Evolutionary conservation across 192 early-diverging fungal species (phyloP), one percentile per base, ranked within the genome.

Genomic region (Podochytrium sp.): DNA sequence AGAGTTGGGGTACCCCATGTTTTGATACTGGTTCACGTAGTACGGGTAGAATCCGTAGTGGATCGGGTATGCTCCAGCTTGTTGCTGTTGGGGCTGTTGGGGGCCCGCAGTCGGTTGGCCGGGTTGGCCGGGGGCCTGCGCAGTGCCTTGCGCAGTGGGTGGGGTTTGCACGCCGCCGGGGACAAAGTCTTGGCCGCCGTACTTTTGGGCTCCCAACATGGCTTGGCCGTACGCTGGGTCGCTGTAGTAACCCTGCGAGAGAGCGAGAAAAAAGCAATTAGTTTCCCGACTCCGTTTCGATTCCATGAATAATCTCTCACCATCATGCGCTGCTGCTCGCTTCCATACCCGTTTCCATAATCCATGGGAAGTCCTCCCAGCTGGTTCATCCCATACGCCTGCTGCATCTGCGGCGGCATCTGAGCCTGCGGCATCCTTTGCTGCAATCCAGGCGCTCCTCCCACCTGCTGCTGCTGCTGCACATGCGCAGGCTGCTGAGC

Each of bases 1-100:
- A 1, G 91, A 91, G 76, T 90, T 89, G 69, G 92, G 92, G 79
- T 94, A 94, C 27, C 85, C 89, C 52, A 84, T 79, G 59, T 75
- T 77, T 34, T 83, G 85, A 34, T 86, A 90, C 68, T 87, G 89
- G 86, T 89, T 95, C 80, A 94, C 91, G 80, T 89, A 87, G 83
- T 96, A 94, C 73, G 91, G 92, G 72, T 87, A 90, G 76, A 90
- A 92, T 47, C 75, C 73, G 83, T 93, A 95, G 2, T 92, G 93
- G 76, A 90, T 86, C 33, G 84, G 87, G 63, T 87, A 86, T 71
- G 38, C 69, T 12, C 69, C 69, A 25, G 69, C 69, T 32, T 71
- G 69, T 68, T 90, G 89, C 35, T 83, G 87, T 67, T 87, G 85
- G 23, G 18, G 29, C 59, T 83, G 80, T 74, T 81, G 82, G n/a